Evolutionary conservation across 2,329 filamentous ascomycete genomes (phyloP), one percentile per base, ranked within the genome.

Genomic region (Penicillium sumatraense): DNA sequence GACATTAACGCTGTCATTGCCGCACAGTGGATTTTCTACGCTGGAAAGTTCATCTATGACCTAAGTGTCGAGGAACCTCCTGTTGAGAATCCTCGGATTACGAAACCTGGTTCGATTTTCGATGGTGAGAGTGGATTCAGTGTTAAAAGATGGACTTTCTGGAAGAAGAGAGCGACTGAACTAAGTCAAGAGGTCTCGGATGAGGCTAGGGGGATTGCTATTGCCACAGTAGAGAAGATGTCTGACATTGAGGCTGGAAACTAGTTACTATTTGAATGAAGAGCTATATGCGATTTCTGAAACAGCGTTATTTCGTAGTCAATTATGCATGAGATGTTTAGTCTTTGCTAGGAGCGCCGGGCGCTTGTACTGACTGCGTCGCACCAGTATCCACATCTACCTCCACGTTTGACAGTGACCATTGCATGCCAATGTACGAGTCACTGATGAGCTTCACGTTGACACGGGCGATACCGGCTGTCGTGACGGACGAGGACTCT

Each of bases 371-470:
- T 6, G 38, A 60, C 45, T 70, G 64, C 2, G 57, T 64, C 29
- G 51, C 13, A 3, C 36, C 52, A 38, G 73, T 69, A 8, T 70
- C 73, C 48, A 71, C 62, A 10, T 80, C 79, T 3, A 87, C 74
- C 46, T 83, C 80, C 7, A 86, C 75, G 3, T 76, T 78, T 6
- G 61, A 53, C 18, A 86, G 60, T 27, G 63, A 73, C 86, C 86
- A 89, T 63, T 81, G 78, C 81, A 98, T 85, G 0, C 89, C 91
- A 29, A 91, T 79, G 74, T 98, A 98, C 14, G 86, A 87, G 80
- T 98, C 95, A 73, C 93, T 98, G 16, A 95, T 79, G 2, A 97
- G 86, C 58, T 83, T 71, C 3, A 97, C 83, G 68, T 91, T 88
- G 9, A 96, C 74, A 55, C 74, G 81, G 13, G 57, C 54, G 6